Conservation (phyloP, 768 basidiomycete genomes). For the Panaeolus cyanescens region DNA sequence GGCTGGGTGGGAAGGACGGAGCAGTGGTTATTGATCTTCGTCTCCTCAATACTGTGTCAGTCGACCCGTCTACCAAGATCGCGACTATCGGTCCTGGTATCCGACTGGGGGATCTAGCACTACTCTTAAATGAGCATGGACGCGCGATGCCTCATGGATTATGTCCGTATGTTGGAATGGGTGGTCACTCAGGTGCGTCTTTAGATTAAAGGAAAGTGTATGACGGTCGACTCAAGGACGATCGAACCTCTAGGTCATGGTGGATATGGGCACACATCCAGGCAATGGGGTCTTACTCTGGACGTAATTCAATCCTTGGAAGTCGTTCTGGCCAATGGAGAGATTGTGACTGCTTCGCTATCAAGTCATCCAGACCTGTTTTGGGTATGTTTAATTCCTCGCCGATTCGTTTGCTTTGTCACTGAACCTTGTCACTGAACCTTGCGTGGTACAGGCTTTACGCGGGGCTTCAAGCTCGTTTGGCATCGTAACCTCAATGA, state of each 20-base stretch:
- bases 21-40: constrained; percentile 47
- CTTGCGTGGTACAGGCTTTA: constrained; percentile 32
- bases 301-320: constrained; percentile 46
- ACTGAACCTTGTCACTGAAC: not conserved
- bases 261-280: constrained; percentile 50
- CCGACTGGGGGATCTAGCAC: constrained; percentile 47
- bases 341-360: constrained; percentile 38
- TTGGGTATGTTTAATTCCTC: constrained; percentile 52
- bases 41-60: constrained; percentile 37
- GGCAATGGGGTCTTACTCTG: constrained; percentile 52
- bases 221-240: too few relatives aligned
- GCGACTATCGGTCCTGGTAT: constrained; percentile 45
- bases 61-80: constrained; percentile 32
- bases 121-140: constrained; percentile 36
- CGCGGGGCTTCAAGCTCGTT: constrained; percentile 41
- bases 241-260: constrained; percentile 39
- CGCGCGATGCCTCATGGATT: constrained; percentile 54
- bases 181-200: constrained; percentile 45
- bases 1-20: constrained; percentile 45
- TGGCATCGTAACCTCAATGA: constrained; percentile 41
- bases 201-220: too few relatives aligned
- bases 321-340: constrained; percentile 49
- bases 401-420: not conserved
- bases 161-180: constrained; percentile 53
- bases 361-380: constrained; percentile 48